Base-by-base conservation (phyloP, 139 green algal genomes). In the Chara braunii region DNA sequence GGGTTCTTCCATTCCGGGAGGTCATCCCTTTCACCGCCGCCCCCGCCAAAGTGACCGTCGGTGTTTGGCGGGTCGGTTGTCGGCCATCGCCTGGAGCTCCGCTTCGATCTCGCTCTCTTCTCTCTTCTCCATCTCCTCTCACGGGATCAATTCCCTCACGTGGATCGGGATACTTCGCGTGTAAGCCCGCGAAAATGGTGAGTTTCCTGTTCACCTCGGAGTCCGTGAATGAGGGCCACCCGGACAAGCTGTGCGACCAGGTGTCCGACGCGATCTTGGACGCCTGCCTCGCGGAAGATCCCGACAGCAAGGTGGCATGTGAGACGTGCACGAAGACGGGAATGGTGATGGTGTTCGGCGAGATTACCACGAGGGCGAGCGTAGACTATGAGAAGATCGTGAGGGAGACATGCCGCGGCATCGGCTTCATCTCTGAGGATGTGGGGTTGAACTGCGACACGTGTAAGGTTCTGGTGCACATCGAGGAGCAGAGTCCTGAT, bases 291-390 rank as follows among this genome's bases (percentile, higher is more conserved):
- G 92, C 86, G 68, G 60, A 76, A 54, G 68, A 76, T 33, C 65
- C 65, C 22, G 57, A 74, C 31, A 74, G 65, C 54, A 74, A 74
- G 68, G 68, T 77, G 51, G 93, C 93, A 9, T 99, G 93, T 81
- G 93, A 99, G 85, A 97, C 90, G 0, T 86, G 82, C 62, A 96
- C 91, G 56, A 99, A 99, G 90, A 99, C 93, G 22, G 85, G 86
- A 80, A 97, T 99, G 91, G 91, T 98, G 74, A 97, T 98, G 93
- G 86, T 99, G 11, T 99, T 99, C 64, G 94, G 94, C 54, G 94
- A 99, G 83, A 99, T 99, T 83, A 99, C 94, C 56, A 99, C 92
- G 70, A 91, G 87, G 69, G 94, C 94, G 58, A 96, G 97, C 83
- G 90, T 96, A 22, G 92, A 99, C 83, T 99, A 99, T 77, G 94